Base-by-base conservation (phyloP, 2,329 filamentous ascomycete genomes). In the Ceratocystis cacaofunesta region DNA sequence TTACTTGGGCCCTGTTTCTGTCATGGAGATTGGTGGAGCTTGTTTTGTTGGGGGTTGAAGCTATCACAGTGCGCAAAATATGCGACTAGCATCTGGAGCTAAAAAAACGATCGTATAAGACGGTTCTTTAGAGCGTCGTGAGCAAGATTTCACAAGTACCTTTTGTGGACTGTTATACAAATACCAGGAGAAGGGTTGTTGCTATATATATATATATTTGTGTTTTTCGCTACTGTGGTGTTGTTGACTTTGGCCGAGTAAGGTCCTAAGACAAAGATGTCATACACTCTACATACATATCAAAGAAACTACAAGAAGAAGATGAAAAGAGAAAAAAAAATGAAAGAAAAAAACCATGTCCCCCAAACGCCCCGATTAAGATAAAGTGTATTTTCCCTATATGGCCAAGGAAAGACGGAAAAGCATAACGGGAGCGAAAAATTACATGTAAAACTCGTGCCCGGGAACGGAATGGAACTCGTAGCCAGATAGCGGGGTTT, bases 11-110 rank as follows among this genome's bases (percentile, higher is more conserved):
- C 52, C 28, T 57, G 22, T 57, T 57, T 57, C 28, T 57, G 52
- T 30, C 52, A 57, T 57, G 25, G 52, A 15, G 25, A 57, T 57
- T 57, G 52, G 52, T 57, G 52, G 52, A 57, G 52, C 52, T 30
- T 57, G 28, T 5, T 10, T 22, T 5, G 17, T 50, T 6, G 46
- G 3, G 44, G 44, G 17, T 2, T 4, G 50, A 30, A 30, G 52
- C 22, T n/a, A 57, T 57, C 52, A 57, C 52, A 57, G 52, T 57
- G 52, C 52, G 52, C 52, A 15, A 57, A 57, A 57, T 57, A 57
- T 28, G 52, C 25, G 52, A 57, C 52, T 57, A 57, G 52, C 15
- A 32, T 57, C 52, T 57, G 22, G 25, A 30, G 52, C 52, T 32
- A 57, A 57, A 57, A 57, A 50, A 25, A 1, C 22, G 48, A 50